A percentile compares a stretch with the other conserved stretches of the same genome.
Evolutionary conservation across 495 filamentous ascomycete genomes (phyloP).

Genomic region (Neurospora terricola): DNA sequence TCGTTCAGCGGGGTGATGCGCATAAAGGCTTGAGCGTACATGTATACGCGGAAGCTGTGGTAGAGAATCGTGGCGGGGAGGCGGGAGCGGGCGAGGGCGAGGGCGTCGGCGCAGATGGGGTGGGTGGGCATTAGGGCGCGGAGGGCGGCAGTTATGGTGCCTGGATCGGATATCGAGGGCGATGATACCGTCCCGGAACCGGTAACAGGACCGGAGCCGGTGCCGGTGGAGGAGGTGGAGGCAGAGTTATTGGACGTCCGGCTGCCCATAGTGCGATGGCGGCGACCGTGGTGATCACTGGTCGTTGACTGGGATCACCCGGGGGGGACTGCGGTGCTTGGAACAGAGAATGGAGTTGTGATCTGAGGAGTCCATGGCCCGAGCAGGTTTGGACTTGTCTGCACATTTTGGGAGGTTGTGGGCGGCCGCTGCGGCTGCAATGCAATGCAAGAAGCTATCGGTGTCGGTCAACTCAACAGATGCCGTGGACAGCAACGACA

Average conservation of each 20-base stretch:
- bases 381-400: neutral
- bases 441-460: neutral
- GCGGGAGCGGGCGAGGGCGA: slow-evolving; percentile 14
- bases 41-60: slow-evolving; percentile 37
- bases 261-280: neutral
- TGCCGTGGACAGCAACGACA: neutral
- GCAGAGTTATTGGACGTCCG: slow-evolving; percentile 1
- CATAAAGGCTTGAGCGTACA: slow-evolving; percentile 27
- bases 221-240: slow-evolving; percentile 2
- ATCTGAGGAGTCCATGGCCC: neutral
- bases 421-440: neutral
- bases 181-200: neutral
- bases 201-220: neutral
- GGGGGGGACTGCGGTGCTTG: neutral
- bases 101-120: slow-evolving; percentile 20
- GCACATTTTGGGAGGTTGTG: neutral
- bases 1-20: slow-evolving; percentile 2
- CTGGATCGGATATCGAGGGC: neutral
- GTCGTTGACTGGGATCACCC: neutral
- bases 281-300: neutral
- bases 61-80: slow-evolving; percentile 34
- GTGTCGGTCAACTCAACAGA: neutral
- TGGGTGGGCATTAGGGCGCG: slow-evolving; percentile 17
- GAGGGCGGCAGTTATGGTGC: slow-evolving; percentile 17
- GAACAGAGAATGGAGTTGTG: neutral